Conservation (phyloP, 1,284 basidiomycete genomes). For the Ceratobasidium theobromae region DNA sequence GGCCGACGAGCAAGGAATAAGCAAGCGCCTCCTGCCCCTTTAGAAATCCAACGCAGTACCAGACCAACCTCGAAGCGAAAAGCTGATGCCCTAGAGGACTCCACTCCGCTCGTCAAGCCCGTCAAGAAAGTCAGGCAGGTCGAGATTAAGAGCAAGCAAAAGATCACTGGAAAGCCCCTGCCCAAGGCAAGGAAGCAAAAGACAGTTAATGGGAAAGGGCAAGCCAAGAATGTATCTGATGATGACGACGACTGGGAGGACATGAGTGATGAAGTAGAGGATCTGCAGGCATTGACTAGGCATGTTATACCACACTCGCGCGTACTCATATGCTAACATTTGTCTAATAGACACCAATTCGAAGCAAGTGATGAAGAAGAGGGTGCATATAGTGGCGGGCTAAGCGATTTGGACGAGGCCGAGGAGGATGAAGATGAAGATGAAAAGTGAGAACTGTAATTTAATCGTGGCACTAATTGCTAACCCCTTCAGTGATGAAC, state of each 20-base stretch:
- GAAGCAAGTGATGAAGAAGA: constrained; percentile 55
- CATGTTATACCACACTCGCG: constrained; percentile 28
- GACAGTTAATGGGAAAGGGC: not conserved
- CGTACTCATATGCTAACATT: constrained; percentile 10
- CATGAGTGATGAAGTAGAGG: constrained; percentile 53
- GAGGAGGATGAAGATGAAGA: constrained; percentile 48
- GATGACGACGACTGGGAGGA: constrained; percentile 55
- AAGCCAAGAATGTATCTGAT: constrained; percentile 37
- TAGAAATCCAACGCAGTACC: constrained; percentile 49
- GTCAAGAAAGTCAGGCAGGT: constrained; percentile 49
- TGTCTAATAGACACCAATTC: constrained; percentile 50
- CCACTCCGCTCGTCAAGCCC: constrained; percentile 58
- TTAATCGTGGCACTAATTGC: constrained; percentile 5
- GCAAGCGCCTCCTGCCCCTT: constrained; percentile 73
- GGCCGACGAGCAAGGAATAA: constrained; percentile 90
- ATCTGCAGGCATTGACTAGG: constrained; percentile 6
- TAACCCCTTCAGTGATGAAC: constrained; percentile 6
- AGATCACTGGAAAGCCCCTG: constrained; percentile 38
- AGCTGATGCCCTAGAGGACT: constrained; percentile 52
- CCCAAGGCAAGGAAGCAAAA: constrained; percentile 37
- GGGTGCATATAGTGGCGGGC: constrained; percentile 39
- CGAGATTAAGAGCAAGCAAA: constrained; percentile 39
- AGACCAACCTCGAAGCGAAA: constrained; percentile 63
- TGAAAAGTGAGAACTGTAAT: too few relatives aligned
- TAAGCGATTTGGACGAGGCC: constrained; percentile 52